These are phyloP conservation scores for Farysia itapuensis DNA, from an alignment of 1,284 basidiomycete genomes.

Conservation along the genomic window DNA sequence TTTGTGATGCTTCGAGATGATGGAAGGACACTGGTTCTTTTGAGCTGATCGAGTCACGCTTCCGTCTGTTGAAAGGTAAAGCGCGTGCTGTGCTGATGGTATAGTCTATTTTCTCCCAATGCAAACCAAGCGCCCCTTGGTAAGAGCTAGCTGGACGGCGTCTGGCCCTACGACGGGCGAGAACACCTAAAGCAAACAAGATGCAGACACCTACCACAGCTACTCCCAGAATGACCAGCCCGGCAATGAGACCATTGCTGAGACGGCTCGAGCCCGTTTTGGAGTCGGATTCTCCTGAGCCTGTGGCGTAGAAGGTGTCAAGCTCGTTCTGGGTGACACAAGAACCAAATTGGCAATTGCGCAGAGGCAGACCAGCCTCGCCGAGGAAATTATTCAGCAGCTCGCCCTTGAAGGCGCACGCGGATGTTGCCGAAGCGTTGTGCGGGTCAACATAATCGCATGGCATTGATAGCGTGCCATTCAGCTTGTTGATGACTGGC, in stretches of 20 bases:
- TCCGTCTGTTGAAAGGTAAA: not conserved
- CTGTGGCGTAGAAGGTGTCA: constrained; percentile 21
- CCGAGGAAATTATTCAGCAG: constrained; percentile 42
- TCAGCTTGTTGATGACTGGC: constrained; percentile 38
- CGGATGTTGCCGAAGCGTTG: constrained; percentile 13
- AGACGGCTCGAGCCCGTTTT: constrained; percentile 8
- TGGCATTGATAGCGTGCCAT: constrained; percentile 40
- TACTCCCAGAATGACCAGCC: constrained; percentile 37
- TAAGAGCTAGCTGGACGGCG: constrained; percentile 8
- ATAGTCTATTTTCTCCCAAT: constrained; percentile 38
- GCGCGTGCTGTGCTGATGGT: not conserved
- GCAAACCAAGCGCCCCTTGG: constrained; percentile 25
- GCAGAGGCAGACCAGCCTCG: constrained; percentile 30
- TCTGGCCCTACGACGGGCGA: constrained; percentile 23
- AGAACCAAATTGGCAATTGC: constrained; percentile 31
- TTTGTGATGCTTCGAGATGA: not conserved
- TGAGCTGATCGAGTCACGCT: constrained; percentile 2
- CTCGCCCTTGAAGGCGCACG: constrained; percentile 35
- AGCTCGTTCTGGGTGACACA: constrained; percentile 41
- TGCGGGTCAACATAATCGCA: constrained; percentile 47
- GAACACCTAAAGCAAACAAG: constrained; percentile 20
- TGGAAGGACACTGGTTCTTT: not conserved
- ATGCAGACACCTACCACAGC: constrained; percentile 17
- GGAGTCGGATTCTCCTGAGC: constrained; percentile 5
- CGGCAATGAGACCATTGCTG: constrained; percentile 40